Conservation (phyloP, 345 rosid genomes). For the Brassica cretica region DNA sequence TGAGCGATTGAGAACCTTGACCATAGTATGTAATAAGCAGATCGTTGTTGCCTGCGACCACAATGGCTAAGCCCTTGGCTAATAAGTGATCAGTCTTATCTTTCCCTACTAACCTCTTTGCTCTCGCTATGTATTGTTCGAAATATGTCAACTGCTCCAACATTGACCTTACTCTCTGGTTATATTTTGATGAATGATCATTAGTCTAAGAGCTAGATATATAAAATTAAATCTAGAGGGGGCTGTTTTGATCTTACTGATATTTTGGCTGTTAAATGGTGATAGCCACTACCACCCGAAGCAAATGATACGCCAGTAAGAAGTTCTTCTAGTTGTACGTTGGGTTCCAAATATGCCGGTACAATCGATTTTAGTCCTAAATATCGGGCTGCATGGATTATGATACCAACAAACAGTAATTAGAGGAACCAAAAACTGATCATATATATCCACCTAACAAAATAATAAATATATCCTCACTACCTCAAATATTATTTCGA, state of each 20-base stretch:
- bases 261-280: conserved; percentile 10
- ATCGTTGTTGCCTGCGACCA: conserved; percentile 12
- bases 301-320: conserved; percentile 5
- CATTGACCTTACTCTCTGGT: neutral
- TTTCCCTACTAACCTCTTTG: neutral
- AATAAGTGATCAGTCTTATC: neutral
- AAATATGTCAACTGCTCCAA: conserved; percentile 4
- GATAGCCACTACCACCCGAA: conserved; percentile 23
- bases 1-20: conserved; percentile 1
- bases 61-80: conserved; percentile 10
- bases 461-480: neutral
- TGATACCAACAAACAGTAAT: neutral
- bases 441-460: neutral
- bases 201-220: neutral
- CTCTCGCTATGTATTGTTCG: conserved; percentile 8
- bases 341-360: conserved; percentile 5
- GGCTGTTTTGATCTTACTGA: conserved; percentile 32
- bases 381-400: conserved; percentile 43
- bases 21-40: conserved; percentile 9
- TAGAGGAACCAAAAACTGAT: neutral
- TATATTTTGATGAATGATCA: neutral
- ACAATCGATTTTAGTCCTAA: neutral
- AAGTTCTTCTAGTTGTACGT: neutral
- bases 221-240: neutral
- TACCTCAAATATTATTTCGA: neutral